A percentile compares a stretch with the other conserved stretches of the same genome.
phyloP scores from a whole-genome alignment of 2,329 filamentous ascomycete species.

The Penicillium thymicola region DNA sequence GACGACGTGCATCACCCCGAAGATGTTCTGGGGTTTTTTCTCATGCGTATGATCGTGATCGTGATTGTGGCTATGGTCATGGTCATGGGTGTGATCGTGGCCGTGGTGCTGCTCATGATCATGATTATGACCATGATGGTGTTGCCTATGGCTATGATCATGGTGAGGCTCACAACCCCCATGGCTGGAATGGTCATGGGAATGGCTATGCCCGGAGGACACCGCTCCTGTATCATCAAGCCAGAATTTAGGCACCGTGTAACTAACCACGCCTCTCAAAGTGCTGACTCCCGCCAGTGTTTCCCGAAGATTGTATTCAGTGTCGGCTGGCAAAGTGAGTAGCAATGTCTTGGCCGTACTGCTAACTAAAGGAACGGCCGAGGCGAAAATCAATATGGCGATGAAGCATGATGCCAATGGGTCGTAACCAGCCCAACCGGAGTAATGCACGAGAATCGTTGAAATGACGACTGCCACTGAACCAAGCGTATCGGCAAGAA shows the following conservation, averaged over 20 bases:
- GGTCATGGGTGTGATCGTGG: conserved; percentile 30
- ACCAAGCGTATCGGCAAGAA: conserved; percentile 89
- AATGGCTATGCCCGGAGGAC: conserved; percentile 39
- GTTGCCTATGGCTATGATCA: conserved; percentile 30
- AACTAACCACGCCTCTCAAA: conserved; percentile 78
- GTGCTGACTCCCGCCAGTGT: conserved; percentile 78
- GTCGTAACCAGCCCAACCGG: conserved; percentile 91
- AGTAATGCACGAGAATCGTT: conserved; percentile 79
- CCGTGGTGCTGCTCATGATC: conserved; percentile 25
- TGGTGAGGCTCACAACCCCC: conserved; percentile 34
- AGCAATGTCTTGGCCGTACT: conserved; percentile 80
- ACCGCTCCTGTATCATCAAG: conserved; percentile 63
- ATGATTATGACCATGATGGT: conserved; percentile 32
- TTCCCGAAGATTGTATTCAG: conserved; percentile 85
- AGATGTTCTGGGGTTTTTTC: conserved; percentile 45
- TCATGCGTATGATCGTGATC: conserved; percentile 30
- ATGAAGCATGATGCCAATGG: conserved; percentile 92
- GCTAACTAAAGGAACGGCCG: conserved; percentile 80
- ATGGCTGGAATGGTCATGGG: conserved; percentile 28
- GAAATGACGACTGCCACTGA: conserved; percentile 93
- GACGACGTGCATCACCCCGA: conserved; percentile 84
- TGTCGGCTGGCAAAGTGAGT: conserved; percentile 76
- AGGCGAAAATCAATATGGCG: conserved; percentile 87
- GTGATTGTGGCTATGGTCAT: conserved; percentile 26
- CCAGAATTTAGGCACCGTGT: conserved; percentile 90